phyloP scores from a whole-genome alignment of 116 monocot genomes.

The Trichopus zeylanicus region DNA sequence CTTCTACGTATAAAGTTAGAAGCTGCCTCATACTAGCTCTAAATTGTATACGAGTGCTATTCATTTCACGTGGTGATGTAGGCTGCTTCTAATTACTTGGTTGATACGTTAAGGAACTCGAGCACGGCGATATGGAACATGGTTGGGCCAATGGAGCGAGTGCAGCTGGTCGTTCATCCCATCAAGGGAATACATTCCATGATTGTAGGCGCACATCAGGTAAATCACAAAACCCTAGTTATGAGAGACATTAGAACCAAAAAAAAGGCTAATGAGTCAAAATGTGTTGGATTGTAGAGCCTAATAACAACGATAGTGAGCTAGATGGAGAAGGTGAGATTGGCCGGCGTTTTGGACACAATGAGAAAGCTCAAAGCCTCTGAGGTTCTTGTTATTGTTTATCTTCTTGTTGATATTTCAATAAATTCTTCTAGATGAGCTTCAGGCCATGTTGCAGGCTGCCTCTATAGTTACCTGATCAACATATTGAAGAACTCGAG shows the following conservation, averaged over 20 bases:
- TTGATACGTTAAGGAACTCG: constrained; percentile 34
- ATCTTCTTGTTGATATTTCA: not conserved
- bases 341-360: constrained; percentile 47
- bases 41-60: too few relatives aligned
- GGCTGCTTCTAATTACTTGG: constrained; percentile 42
- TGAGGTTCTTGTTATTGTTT: constrained; percentile 16
- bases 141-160: constrained; percentile 42
- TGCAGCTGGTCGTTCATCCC: constrained; percentile 32
- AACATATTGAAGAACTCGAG: constrained; percentile 39
- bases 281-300: too few relatives aligned
- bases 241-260: too few relatives aligned
- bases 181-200: constrained; percentile 41
- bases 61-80: too few relatives aligned
- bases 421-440: too few relatives aligned
- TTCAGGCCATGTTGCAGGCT: too few relatives aligned
- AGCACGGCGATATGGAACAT: constrained; percentile 53
- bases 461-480: constrained; percentile 40
- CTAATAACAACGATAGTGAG: too few relatives aligned
- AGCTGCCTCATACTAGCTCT: not conserved
- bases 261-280: too few relatives aligned
- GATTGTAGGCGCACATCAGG: constrained; percentile 50
- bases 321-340: too few relatives aligned
- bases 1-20: too few relatives aligned
- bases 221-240: too few relatives aligned
- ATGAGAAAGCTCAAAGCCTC: constrained; percentile 46